These are phyloP conservation scores for Chaetomium cochliodes DNA, from an alignment of 495 filamentous ascomycete species.

Conservation along the genomic window DNA sequence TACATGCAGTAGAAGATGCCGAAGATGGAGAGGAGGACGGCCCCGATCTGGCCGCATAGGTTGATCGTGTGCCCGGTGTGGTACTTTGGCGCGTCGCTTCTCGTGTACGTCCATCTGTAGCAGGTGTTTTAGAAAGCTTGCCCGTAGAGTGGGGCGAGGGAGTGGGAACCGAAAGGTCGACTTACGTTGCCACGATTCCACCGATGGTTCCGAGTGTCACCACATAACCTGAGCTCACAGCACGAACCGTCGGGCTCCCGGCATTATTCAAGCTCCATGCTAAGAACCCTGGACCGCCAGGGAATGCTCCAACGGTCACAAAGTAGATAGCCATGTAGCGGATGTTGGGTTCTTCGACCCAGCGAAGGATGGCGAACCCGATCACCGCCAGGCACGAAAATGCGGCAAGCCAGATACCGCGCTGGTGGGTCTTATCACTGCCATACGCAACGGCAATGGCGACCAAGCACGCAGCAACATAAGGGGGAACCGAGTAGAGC, in stretches of 20 bases:
- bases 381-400: slow-evolving; percentile 48
- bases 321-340: slow-evolving; percentile 50
- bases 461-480: slow-evolving; percentile 52
- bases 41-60: slow-evolving; percentile 47
- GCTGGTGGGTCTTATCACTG: slow-evolving; percentile 57
- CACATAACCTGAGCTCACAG: slow-evolving; percentile 54
- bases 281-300: slow-evolving; percentile 55
- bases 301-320: slow-evolving; percentile 52
- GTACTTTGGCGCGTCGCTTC: slow-evolving; percentile 50
- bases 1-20: slow-evolving; percentile 53
- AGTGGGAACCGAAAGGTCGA: neutral
- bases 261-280: slow-evolving; percentile 50
- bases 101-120: slow-evolving; percentile 54
- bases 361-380: slow-evolving; percentile 42
- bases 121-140: neutral
- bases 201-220: slow-evolving; percentile 57
- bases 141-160: neutral
- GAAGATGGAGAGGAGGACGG: slow-evolving; percentile 43
- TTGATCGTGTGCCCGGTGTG: slow-evolving; percentile 60
- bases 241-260: slow-evolving; percentile 53
- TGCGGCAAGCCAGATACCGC: slow-evolving; percentile 58
- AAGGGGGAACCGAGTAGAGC: slow-evolving; percentile 54
- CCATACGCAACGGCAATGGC: slow-evolving; percentile 57
- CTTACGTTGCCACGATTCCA: slow-evolving; percentile 54
- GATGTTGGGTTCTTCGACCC: slow-evolving; percentile 29